Base-by-base conservation (phyloP, 306 rosid species). In the Begonia loranthoides region DNA sequence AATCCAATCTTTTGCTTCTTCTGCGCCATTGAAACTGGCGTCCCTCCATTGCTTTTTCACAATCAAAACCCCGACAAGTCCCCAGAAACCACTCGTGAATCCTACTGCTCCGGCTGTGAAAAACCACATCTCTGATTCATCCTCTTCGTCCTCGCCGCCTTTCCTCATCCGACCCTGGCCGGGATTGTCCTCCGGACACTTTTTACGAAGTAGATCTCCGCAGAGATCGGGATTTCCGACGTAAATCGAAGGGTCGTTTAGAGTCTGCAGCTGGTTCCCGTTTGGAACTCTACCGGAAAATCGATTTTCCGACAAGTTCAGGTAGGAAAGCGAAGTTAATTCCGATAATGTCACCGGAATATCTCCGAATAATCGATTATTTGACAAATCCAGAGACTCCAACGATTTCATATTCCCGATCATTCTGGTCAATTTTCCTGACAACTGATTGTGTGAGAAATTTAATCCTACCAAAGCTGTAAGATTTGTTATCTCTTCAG, bases 31-130 rank as follows among this genome's bases (percentile, higher is more conserved):
- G 55, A 63, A 49, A 40, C 15, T 55, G 21, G 62, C 61, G 22
- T 12, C 10, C 9, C 69, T 56, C 69, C 62, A 64, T 9, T 47
- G 22, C 13, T 41, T 56, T 17, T 64, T 64, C 38, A 56, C 14
- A 2, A 56, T 11, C 5, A 64, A 13, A 41, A 19, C 39, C 17
- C 46, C 57, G 2, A 22, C 34, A 21, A 28, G 51, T 40, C 14
- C 62, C 69, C 52, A 49, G 13, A 64, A 64, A 5, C 63, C 62
- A 12, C 24, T 11, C 24, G 12, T 57, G 50, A 45, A 64, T 40
- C 62, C 69, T 12, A 17, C 16, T 4, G 15, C 13, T 12, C 50
- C 11, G 9, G 34, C 12, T 16, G 57, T 55, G 41, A 13, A 56
- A 41, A 64, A 50, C 69, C 38, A 56, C 24, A 41, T 49, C 33